Conservation (phyloP, 1,139 yeast genomes). For the Taphrina wiesneri region DNA sequence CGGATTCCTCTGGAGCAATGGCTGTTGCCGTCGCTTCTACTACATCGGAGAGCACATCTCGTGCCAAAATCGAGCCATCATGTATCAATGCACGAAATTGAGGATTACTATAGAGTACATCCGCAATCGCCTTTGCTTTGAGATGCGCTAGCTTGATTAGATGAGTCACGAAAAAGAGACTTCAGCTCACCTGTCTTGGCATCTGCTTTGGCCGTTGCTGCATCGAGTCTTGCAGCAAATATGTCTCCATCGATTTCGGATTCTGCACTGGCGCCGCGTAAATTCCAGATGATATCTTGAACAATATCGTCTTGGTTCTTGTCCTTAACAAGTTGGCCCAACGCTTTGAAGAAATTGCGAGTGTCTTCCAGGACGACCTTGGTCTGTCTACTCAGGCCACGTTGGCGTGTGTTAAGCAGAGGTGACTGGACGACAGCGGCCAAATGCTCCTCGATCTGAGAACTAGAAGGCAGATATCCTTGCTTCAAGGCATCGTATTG, state of each 20-base stretch:
- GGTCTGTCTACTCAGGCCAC: constrained; percentile 24
- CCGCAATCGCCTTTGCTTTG: constrained; percentile 22
- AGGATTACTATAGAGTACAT: constrained; percentile 32
- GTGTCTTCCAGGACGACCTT: constrained; percentile 24
- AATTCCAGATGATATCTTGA: constrained; percentile 31
- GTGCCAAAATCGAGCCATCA: constrained; percentile 29
- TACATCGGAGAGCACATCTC: constrained; percentile 32
- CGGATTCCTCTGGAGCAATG: constrained; percentile 27
- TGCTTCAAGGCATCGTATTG: constrained; percentile 27
- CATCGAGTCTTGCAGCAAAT: constrained; percentile 17
- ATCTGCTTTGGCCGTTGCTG: constrained; percentile 26
- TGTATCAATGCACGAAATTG: constrained; percentile 31
- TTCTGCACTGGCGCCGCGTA: constrained; percentile 11
- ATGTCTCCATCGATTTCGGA: constrained; percentile 21
- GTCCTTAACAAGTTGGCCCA: constrained; percentile 17
- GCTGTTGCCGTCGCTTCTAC: constrained; percentile 32
- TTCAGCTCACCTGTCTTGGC: constrained; percentile 18
- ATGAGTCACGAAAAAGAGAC: background rate
- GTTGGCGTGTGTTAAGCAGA: constrained; percentile 23
- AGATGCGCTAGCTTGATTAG: constrained; percentile 8
- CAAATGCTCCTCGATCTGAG: constrained; percentile 27
- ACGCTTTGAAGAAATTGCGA: constrained; percentile 15
- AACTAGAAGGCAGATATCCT: constrained; percentile 26
- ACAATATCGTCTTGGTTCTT: constrained; percentile 27
- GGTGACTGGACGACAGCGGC: constrained; percentile 19